Conservation (phyloP, 2,329 filamentous ascomycete genomes). For the Alternaria brassicicola region DNA sequence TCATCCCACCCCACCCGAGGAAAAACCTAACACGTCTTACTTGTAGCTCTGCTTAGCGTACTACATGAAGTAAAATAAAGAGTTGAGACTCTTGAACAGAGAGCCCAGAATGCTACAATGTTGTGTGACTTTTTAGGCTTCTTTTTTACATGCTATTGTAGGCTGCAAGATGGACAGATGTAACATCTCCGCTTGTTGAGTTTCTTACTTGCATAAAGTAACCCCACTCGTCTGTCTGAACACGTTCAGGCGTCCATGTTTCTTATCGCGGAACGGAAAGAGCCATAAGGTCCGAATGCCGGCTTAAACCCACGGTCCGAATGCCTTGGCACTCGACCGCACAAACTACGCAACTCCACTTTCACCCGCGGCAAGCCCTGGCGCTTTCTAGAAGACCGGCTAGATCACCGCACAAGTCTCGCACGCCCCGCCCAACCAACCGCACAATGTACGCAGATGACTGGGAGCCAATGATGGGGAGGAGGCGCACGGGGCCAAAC, state of each 20-base stretch:
- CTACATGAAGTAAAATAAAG: too few species aligned
- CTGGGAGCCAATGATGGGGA: background rate
- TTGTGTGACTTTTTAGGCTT: too few species aligned
- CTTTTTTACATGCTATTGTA: too few species aligned
- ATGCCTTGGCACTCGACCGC: conserved; percentile 6
- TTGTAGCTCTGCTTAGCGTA: too few species aligned
- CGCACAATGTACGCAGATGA: conserved; percentile 7
- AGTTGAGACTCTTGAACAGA: too few species aligned
- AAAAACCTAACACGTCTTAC: too few species aligned
- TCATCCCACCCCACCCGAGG: too few species aligned
- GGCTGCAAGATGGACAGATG: too few species aligned
- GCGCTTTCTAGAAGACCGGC: background rate
- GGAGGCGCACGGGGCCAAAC: background rate
- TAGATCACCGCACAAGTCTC: conserved; percentile 17
- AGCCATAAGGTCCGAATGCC: background rate
- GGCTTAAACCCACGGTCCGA: background rate
- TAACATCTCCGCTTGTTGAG: too few species aligned
- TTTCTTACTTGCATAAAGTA: too few species aligned
- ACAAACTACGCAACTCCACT: conserved; percentile 18
- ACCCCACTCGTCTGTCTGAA: background rate
- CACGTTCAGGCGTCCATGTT: background rate
- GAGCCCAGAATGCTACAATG: too few species aligned
- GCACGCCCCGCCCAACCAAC: conserved; percentile 3
- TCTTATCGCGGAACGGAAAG: background rate
- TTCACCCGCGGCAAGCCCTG: background rate